These are phyloP conservation scores for Clonostachys sp. DNA, from an alignment of 2,329 filamentous ascomycete species.

Conservation along the genomic window DNA sequence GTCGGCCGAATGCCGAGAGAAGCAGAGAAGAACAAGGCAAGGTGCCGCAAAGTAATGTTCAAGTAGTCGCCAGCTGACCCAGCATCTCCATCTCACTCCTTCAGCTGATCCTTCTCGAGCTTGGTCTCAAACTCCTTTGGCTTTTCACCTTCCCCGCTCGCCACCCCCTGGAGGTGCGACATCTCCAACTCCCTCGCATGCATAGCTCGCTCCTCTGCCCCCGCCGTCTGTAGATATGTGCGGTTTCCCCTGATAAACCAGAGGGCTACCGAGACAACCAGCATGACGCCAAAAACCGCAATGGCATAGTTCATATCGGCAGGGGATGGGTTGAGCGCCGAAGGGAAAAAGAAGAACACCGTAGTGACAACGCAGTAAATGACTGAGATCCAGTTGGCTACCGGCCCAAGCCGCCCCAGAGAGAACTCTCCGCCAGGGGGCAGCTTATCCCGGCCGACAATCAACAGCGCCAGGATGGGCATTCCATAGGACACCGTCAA, in stretches of 20 bases:
- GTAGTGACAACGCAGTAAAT: slow-evolving; percentile 37
- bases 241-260: slow-evolving; percentile 33
- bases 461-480: slow-evolving; percentile 32
- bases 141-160: not conserved
- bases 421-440: slow-evolving; percentile 28
- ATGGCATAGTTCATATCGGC: slow-evolving; percentile 44
- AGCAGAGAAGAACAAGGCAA: no score
- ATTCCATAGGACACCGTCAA: slow-evolving; percentile 32
- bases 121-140: not conserved
- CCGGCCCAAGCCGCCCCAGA: slow-evolving; percentile 26
- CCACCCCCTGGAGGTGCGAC: not conserved
- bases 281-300: slow-evolving; percentile 39
- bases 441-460: slow-evolving; percentile 38
- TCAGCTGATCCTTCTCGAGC: not conserved
- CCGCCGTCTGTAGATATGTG: slow-evolving; percentile 26
- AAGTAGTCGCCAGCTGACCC: no score
- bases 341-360: slow-evolving; percentile 41
- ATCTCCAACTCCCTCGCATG: slow-evolving; percentile 6
- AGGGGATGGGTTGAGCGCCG: slow-evolving; percentile 25
- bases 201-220: not conserved
- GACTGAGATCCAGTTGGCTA: slow-evolving; percentile 32
- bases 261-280: slow-evolving; percentile 32
- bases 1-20: no score
- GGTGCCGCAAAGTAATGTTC: no score
- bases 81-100: not conserved